Evolutionary conservation across 2,329 filamentous ascomycete species (phyloP), one percentile per base, ranked within the genome.

Genomic region (Amphichorda felina): DNA sequence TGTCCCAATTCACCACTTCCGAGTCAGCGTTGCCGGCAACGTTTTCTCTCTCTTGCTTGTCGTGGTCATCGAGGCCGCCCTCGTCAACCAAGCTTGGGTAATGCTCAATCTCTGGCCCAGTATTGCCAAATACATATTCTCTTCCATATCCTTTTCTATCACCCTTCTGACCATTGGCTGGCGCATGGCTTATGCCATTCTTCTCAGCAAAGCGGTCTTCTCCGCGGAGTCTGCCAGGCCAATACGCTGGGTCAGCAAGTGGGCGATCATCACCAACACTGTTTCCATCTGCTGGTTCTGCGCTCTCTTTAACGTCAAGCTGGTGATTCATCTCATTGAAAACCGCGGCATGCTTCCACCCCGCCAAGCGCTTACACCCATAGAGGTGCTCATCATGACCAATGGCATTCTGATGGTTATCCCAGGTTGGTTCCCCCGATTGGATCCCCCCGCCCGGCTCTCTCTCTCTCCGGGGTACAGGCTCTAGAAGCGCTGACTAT

Each of bases 391-490:
- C 17, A 59, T 72, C 34, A 66, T 72, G 45, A 68, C 68, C 33
- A 74, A 75, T 26, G 70, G 68, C 9, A 42, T 72, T 2, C 53
- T 75, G 36, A 74, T 75, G 71, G 43, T 72, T 13, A 49, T 72
- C 8, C 70, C 70, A n/a, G 64, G 70, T 72, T 50, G 32, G 58
- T 39, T 16, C n/a, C 14, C 19, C 13, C 35, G 10, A 9, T 15
- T 16, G 9, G 4, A 14, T 9, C n/a, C n/a, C n/a, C n/a, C n/a
- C n/a, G n/a, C n/a, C 17, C 19, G 3, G 16, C 4, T 8, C 3
- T 17, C 30, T 10, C 30, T 15, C 7, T n/a, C 3, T 16, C 14
- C 17, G 8, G 9, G 8, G 15, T 9, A 11, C 14, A 4, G 8
- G 17, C 30, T 32, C 17, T 18, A 8, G 6, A 4, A 9, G n/a